A percentile compares a stretch with the other conserved stretches of the same genome.
phyloP scores from a whole-genome alignment of 2,329 filamentous ascomycete species.

The Macrophomina tecta region DNA sequence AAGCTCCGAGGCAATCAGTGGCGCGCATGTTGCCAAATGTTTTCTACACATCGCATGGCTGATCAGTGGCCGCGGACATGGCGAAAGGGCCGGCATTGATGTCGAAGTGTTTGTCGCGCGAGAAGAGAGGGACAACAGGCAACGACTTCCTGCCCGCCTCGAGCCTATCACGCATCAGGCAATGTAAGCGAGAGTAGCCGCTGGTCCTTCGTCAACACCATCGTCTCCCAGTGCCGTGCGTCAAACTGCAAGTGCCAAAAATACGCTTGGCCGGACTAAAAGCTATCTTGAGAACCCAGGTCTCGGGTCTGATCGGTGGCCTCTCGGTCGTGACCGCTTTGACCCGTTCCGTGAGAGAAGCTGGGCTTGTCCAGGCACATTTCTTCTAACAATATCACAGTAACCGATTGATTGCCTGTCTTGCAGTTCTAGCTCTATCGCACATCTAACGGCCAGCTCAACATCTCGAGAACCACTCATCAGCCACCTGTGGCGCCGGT shows the following conservation, averaged over 20 bases:
- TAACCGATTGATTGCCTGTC: too few species aligned
- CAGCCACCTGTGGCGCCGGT: conserved; percentile 36
- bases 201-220: too few species aligned
- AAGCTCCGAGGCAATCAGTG: not conserved
- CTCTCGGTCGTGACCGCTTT: too few species aligned
- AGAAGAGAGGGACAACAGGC: not conserved
- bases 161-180: conserved; percentile 12
- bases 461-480: conserved; percentile 10
- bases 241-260: too few species aligned
- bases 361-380: too few species aligned
- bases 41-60: not conserved
- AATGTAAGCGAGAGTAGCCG: conserved; percentile 6
- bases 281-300: too few species aligned
- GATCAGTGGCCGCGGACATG: not conserved
- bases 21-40: not conserved
- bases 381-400: too few species aligned
- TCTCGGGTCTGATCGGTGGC: too few species aligned
- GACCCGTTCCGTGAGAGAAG: too few species aligned
- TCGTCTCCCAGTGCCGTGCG: too few species aligned
- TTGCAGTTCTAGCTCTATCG: not conserved
- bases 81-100: not conserved
- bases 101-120: not conserved
- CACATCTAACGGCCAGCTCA: not conserved
- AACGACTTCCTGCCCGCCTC: conserved; percentile 1
- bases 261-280: too few species aligned